These are phyloP conservation scores for Ogataea methanolica DNA, from an alignment of 805 yeast genomes.

Conservation along the genomic window DNA sequence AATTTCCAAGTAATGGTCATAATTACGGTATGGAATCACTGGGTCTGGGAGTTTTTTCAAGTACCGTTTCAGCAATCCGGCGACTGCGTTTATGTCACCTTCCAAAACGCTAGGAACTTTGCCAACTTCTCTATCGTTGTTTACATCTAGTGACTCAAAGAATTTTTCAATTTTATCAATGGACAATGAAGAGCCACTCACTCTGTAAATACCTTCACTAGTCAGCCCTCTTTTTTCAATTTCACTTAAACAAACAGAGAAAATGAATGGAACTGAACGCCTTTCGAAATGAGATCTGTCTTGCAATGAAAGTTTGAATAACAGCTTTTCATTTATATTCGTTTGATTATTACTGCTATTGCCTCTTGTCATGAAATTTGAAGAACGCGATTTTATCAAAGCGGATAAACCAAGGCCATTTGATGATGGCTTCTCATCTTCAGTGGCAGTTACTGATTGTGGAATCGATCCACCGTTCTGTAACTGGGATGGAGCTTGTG, in stretches of 20 bases:
- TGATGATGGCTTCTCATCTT: constrained; percentile 9
- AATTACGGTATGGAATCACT: constrained; percentile 63
- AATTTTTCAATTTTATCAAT: constrained; percentile 38
- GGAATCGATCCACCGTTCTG: not conserved
- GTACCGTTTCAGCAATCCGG: constrained; percentile 84
- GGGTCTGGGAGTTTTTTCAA: constrained; percentile 83
- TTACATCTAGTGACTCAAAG: constrained; percentile 28
- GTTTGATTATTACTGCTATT: constrained; percentile 21
- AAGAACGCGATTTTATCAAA: constrained; percentile 42
- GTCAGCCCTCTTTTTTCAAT: constrained; percentile 75
- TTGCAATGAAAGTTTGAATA: constrained; percentile 53
- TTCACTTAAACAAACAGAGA: constrained; percentile 66
- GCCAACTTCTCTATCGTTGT: constrained; percentile 32
- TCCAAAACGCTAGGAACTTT: constrained; percentile 14
- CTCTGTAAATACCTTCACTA: constrained; percentile 84
- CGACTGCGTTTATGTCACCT: constrained; percentile 77
- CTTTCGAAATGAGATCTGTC: constrained; percentile 60
- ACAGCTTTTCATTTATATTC: constrained; percentile 9
- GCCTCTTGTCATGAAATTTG: constrained; percentile 35
- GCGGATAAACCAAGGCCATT: constrained; percentile 13
- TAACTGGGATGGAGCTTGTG: constrained; percentile 2
- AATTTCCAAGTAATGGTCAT: constrained; percentile 61
- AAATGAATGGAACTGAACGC: constrained; percentile 60
- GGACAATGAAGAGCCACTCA: constrained; percentile 77
- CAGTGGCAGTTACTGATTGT: not conserved